Percentiles rank a stretch among this genome's conserved stretches.
phyloP scores from a whole-genome alignment of 148 eudicot species.

The Euryodendron excelsum region DNA sequence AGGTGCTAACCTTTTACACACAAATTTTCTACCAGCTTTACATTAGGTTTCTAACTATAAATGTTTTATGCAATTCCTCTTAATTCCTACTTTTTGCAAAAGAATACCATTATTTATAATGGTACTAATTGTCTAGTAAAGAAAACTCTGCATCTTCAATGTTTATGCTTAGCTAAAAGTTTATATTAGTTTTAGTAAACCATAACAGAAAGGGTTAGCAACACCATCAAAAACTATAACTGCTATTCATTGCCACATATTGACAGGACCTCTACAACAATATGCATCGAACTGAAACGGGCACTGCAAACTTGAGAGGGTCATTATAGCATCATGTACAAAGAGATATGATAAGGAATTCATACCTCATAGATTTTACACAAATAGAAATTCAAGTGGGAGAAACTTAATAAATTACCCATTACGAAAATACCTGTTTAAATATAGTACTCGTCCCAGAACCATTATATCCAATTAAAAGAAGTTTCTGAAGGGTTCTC shows the following conservation, averaged over 20 bases:
- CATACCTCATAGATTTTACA: background rate
- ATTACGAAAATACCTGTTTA: conserved; percentile 66
- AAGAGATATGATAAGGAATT: background rate
- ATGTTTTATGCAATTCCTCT: no score
- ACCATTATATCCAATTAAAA: conserved; percentile 75
- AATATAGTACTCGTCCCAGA: conserved; percentile 95
- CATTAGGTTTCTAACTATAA: no score
- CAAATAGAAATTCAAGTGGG: background rate
- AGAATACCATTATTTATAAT: background rate
- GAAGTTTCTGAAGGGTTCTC: conserved; percentile 69
- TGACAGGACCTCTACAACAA: background rate
- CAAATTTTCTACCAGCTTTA: no score
- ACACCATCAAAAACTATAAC: no score
- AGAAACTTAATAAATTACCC: background rate
- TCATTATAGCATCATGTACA: background rate
- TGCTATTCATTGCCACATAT: background rate
- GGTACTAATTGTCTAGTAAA: background rate
- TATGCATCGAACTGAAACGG: background rate
- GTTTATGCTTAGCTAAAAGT: background rate
- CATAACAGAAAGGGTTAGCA: background rate
- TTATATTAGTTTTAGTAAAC: background rate
- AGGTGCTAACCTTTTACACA: no score
- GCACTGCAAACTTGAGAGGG: background rate
- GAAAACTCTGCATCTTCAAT: background rate
- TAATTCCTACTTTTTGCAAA: background rate